phyloP scores from a whole-genome alignment of 768 basidiomycete genomes.

The Mycena crocata region DNA sequence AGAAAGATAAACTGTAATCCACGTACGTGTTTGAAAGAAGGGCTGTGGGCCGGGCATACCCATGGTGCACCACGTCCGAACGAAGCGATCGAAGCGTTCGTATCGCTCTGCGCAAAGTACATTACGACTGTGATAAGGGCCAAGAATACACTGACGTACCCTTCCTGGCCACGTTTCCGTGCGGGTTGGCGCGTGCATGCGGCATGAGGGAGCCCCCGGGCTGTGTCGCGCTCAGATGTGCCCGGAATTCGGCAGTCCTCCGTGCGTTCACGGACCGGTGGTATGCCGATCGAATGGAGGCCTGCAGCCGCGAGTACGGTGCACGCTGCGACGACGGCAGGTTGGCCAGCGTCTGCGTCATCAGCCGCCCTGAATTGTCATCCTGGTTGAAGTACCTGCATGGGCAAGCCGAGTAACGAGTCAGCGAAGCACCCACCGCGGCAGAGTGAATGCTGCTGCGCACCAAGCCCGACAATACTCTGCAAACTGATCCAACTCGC shows the following conservation, averaged over 20 bases:
- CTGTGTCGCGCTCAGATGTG: constrained; percentile 81
- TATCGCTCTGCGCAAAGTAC: constrained; percentile 65
- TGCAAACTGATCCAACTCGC: constrained; percentile 83
- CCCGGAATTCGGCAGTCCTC: constrained; percentile 86
- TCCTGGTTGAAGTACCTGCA: constrained; percentile 91
- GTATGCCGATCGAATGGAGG: constrained; percentile 86
- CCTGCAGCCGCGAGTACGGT: constrained; percentile 87
- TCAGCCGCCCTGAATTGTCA: constrained; percentile 78
- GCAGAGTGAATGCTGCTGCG: constrained; percentile 31
- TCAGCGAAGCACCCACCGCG: too few species aligned
- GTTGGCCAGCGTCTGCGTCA: constrained; percentile 85
- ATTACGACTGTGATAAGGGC: constrained; percentile 9
- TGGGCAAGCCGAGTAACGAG: too few species aligned
- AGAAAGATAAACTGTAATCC: not conserved
- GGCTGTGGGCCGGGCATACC: constrained; percentile 92
- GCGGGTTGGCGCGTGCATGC: constrained; percentile 75
- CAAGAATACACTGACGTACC: constrained; percentile 49
- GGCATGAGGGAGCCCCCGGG: constrained; percentile 86
- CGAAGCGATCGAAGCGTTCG: constrained; percentile 80
- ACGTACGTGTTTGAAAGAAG: constrained; percentile 77
- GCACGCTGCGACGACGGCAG: constrained; percentile 88
- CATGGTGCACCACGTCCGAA: constrained; percentile 85
- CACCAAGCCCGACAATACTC: constrained; percentile 85
- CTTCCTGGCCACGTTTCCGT: constrained; percentile 72
- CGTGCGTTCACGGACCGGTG: constrained; percentile 84